phyloP scores from a whole-genome alignment of 192 early-diverging fungal genomes.

The Entrophospora sp. region DNA sequence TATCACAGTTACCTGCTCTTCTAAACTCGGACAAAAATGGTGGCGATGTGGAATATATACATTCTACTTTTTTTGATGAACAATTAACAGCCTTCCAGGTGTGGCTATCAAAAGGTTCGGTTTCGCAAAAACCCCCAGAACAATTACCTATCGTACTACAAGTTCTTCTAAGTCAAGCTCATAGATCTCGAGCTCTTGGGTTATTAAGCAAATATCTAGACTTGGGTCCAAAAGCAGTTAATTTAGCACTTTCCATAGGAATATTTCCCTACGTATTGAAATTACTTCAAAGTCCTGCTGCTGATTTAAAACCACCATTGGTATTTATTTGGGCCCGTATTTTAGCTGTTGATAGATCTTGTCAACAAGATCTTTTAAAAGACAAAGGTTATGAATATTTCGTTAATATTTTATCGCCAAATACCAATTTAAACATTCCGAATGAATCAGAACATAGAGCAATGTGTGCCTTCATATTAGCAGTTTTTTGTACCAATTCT shows the following conservation, averaged over 20 bases:
- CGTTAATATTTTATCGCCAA: conserved; percentile 74
- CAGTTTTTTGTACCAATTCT: conserved; percentile 85
- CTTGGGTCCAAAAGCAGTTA: conserved; percentile 89
- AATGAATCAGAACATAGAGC: conserved; percentile 83
- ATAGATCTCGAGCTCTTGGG: conserved; percentile 85
- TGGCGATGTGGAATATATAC: conserved; percentile 52
- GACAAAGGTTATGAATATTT: conserved; percentile 91
- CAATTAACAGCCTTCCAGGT: conserved; percentile 97
- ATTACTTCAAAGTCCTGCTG: conserved; percentile 83
- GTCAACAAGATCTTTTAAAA: conserved; percentile 86
- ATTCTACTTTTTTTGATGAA: conserved; percentile 89
- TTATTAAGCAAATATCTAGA: conserved; percentile 87
- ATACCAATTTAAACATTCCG: conserved; percentile 56
- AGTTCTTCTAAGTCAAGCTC: conserved; percentile 90
- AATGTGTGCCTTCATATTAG: conserved; percentile 91
- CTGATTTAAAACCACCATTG: conserved; percentile 87
- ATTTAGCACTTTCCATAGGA: conserved; percentile 85
- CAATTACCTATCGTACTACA: conserved; percentile 96
- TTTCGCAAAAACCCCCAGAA: conserved; percentile 74
- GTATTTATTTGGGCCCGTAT: conserved; percentile 98
- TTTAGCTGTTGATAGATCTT: conserved; percentile 81
- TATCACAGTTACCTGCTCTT: conserved; percentile 81
- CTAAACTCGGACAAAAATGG: conserved; percentile 37
- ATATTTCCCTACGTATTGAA: conserved; percentile 97
- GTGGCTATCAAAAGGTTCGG: conserved; percentile 79